A percentile compares a stretch with the other conserved stretches of the same genome.
Evolutionary conservation across 306 rosid genomes (phyloP).

Genomic region (Acacia confusa): DNA sequence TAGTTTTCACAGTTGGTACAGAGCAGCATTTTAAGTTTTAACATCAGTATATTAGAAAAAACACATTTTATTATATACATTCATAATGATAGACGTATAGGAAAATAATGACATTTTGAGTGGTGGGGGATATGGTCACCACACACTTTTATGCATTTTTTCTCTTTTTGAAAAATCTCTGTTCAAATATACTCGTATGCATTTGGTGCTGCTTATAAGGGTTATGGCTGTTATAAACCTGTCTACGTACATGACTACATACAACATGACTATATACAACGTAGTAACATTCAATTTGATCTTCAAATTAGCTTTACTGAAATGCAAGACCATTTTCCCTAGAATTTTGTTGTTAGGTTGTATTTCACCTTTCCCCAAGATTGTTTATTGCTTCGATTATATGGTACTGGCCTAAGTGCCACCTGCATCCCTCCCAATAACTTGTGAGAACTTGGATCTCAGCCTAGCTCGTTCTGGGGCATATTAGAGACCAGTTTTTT

Average conservation of each 20-base stretch:
- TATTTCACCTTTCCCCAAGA: neutral
- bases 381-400: neutral
- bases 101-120: neutral
- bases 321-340: neutral
- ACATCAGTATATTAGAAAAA: slow-evolving; percentile 4
- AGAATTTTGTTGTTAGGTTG: neutral
- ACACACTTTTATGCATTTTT: neutral
- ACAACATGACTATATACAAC: neutral
- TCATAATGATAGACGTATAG: neutral
- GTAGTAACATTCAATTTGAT: neutral
- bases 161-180: neutral
- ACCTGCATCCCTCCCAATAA: neutral
- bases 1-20: neutral
- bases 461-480: slow-evolving; percentile 4
- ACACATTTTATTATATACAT: neutral
- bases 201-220: neutral
- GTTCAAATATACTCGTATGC: neutral
- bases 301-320: neutral
- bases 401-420: neutral
- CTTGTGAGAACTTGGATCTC: neutral
- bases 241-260: neutral
- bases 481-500: neutral
- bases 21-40: neutral
- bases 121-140: neutral
- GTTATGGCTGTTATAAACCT: neutral